Evolutionary conservation across 202 grass and related monocot genomes (phyloP), one percentile per base, ranked within the genome.

Genomic region (Schoenoplectus triqueter): DNA sequence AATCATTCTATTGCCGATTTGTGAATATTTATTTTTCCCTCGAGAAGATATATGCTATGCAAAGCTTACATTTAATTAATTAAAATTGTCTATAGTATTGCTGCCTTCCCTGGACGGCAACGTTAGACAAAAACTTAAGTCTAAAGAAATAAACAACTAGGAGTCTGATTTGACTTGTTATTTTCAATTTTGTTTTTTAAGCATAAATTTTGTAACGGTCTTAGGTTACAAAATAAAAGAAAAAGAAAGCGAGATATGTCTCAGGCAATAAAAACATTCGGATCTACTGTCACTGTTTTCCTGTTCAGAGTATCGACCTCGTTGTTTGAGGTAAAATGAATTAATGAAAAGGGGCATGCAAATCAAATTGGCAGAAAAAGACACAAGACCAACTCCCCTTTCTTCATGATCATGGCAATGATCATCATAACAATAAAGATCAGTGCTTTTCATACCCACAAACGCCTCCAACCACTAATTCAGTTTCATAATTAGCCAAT

Each of bases 221-320:
- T 41, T 59, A 60, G 22, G 31, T 78, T 78, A 42, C 54, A 50
- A 73, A 31, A 20, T 10, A 19, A 10, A 11, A 50, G 31, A 31
- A 31, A 31, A 44, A 44, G 42, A 69, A 44, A 17, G 15, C 40
- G 5, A 41, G 11, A 77, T 56, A n/a, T 77, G 73, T 77, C 52
- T 0, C 9, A 61, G 75, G 31, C 75, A 60, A 78, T 54, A 44
- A 78, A 31, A 18, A 44, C 14, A 31, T 78, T 78, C 31, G 74
- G 74, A 41, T 78, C 0, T 42, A 66, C 7, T n/a, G 60, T 81
- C 78, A 48, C 4, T 62, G 41, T 15, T 66, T 56, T 77, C 48
- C 39, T n/a, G 80, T 83, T 54, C 7, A 83, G 21, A 70, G 18
- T 69, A 83, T 44, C 81, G 69, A 83, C 45, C 63, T 83, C 81